A percentile compares a stretch with the other conserved stretches of the same genome.
These are phyloP conservation scores for Rubroshorea leprosula DNA, from an alignment of 345 rosid genomes.

Conservation along the genomic window DNA sequence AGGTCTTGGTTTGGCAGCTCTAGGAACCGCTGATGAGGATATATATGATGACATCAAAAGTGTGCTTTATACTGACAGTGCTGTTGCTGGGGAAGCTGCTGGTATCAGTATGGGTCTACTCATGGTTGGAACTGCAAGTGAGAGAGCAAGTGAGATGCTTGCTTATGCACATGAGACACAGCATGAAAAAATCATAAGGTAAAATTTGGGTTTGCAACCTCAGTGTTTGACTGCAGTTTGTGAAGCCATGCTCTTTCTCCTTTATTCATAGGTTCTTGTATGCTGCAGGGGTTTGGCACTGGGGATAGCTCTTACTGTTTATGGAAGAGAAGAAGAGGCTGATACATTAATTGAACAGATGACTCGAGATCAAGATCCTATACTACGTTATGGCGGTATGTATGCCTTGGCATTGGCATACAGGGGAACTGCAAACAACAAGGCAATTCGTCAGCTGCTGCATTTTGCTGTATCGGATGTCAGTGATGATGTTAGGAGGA, in stretches of 20 bases:
- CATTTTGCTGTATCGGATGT: constrained; percentile 99
- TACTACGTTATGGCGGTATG: constrained; percentile 98
- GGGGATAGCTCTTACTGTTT: constrained; percentile 96
- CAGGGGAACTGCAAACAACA: constrained; percentile 96
- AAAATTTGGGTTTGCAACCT: constrained; percentile 8
- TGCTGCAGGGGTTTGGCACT: constrained; percentile 77
- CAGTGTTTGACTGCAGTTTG: constrained; percentile 7
- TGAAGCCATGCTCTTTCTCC: not conserved
- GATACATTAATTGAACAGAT: constrained; percentile 97
- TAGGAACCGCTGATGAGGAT: constrained; percentile 98
- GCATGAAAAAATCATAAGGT: constrained; percentile 98
- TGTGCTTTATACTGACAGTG: constrained; percentile 85
- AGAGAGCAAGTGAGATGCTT: constrained; percentile 97
- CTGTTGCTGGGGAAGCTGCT: constrained; percentile 99
- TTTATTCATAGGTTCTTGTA: constrained; percentile 9
- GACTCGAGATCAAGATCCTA: constrained; percentile 98
- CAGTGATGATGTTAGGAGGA: constrained; percentile 97
- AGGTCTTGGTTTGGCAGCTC: constrained; percentile 98
- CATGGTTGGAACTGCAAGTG: constrained; percentile 99
- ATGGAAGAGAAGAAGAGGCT: constrained; percentile 99
- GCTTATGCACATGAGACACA: constrained; percentile 97
- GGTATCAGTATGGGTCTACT: constrained; percentile 98
- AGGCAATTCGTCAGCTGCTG: constrained; percentile 95
- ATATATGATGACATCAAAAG: constrained; percentile 85
- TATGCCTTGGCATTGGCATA: constrained; percentile 96